These are phyloP conservation scores for Lathyrus sativus DNA, from an alignment of 306 rosid genomes.

Conservation along the genomic window DNA sequence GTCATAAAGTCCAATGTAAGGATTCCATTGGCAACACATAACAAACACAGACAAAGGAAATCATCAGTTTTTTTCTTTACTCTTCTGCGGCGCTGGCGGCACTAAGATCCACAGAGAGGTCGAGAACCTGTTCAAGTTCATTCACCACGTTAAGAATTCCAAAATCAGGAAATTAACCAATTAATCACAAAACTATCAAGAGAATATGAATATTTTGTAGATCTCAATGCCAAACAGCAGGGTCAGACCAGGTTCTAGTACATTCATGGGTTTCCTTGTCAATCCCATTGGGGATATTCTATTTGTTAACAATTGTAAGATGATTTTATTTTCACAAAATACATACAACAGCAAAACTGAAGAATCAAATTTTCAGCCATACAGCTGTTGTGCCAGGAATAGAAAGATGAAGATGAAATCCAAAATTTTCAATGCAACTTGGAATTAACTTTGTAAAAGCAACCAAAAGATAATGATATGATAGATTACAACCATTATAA, in stretches of 20 bases:
- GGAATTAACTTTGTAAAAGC: slow-evolving; percentile 6
- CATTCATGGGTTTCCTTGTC: slow-evolving; percentile 1
- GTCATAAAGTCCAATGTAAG: slow-evolving; percentile 17
- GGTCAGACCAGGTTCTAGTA: not conserved
- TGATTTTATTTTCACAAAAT: not conserved
- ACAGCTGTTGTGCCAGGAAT: not conserved
- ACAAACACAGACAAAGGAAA: slow-evolving; percentile 22
- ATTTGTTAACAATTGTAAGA: not conserved
- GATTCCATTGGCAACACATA: slow-evolving; percentile 35
- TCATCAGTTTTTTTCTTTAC: slow-evolving; percentile 38
- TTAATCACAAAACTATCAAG: slow-evolving; percentile 20
- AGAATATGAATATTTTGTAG: slow-evolving; percentile 3
- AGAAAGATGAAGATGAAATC: not conserved
- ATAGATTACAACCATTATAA: not conserved
- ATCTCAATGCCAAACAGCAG: not conserved
- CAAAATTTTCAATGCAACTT: not conserved
- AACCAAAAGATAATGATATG: not conserved
- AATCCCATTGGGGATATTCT: not conserved
- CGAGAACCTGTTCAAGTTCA: slow-evolving; percentile 64
- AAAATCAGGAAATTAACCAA: slow-evolving; percentile 12
- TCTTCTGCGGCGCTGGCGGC: slow-evolving; percentile 99
- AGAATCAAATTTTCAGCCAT: not conserved
- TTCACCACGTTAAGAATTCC: slow-evolving; percentile 22
- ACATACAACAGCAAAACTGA: not conserved
- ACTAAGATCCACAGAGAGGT: slow-evolving; percentile 91